Conservation (phyloP, 805 yeast genomes). For the Sugiyamaella chiloensis region DNA sequence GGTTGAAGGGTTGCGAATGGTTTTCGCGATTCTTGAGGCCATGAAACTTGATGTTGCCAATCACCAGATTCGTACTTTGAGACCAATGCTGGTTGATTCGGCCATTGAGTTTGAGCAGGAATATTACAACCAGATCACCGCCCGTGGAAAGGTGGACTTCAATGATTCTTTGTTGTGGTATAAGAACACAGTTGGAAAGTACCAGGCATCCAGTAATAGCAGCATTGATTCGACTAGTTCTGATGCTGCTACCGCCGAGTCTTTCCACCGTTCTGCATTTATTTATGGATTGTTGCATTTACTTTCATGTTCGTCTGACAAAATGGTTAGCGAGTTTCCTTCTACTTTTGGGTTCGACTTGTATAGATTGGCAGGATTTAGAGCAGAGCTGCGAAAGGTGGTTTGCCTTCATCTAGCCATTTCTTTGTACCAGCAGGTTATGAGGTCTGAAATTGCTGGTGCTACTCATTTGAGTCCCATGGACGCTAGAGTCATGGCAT, state of each 20-base stretch:
- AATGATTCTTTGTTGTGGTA: conserved; percentile 67
- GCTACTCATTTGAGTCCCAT: conserved; percentile 33
- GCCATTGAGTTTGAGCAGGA: conserved; percentile 88
- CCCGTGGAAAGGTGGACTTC: conserved; percentile 55
- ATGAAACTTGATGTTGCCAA: conserved; percentile 95
- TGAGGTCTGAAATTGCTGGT: conserved; percentile 32
- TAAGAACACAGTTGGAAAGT: conserved; percentile 34
- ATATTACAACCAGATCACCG: conserved; percentile 50
- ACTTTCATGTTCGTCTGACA: conserved; percentile 59
- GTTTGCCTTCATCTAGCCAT: conserved; percentile 75
- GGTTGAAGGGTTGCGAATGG: conserved; percentile 71
- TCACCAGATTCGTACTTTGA: conserved; percentile 80
- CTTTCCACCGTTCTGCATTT: conserved; percentile 26
- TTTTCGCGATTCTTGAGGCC: conserved; percentile 83
- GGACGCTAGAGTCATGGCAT: conserved; percentile 23
- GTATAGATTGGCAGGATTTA: conserved; percentile 66
- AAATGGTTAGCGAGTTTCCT: conserved; percentile 80
- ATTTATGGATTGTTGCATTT: conserved; percentile 43
- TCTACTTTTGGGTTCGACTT: conserved; percentile 81
- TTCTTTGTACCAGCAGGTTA: conserved; percentile 68
- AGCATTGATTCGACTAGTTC: conserved; percentile 6
- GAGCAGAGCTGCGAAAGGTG: conserved; percentile 83
- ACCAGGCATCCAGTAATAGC: conserved; percentile 6
- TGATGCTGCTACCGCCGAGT: too few species aligned
- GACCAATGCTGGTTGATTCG: conserved; percentile 81